These are phyloP conservation scores for Diacronema lutheri DNA, from an alignment of 78 protist genomes.

Conservation along the genomic window DNA sequence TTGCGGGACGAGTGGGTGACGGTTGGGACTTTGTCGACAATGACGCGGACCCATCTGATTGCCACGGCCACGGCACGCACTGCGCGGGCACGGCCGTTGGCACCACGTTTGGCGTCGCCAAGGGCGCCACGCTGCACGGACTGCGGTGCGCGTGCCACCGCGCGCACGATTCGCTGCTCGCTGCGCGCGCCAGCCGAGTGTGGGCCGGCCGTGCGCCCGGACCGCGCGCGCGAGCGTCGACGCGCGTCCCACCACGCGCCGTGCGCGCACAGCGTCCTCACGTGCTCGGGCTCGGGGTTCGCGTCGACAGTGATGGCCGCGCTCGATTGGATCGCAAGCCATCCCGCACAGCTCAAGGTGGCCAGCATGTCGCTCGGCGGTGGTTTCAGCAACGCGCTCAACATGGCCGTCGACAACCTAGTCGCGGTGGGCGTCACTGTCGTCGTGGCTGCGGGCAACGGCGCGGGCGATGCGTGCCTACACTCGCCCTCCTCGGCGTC, in stretches of 20 bases:
- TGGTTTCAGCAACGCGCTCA: background rate
- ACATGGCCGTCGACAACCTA: background rate
- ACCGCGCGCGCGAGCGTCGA: too few species aligned
- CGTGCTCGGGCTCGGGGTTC: background rate
- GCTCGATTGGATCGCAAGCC: background rate
- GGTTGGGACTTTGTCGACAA: too few species aligned
- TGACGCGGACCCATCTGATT: too few species aligned
- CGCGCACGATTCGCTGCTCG: too few species aligned
- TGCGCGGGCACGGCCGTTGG: background rate
- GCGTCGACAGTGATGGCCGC: background rate
- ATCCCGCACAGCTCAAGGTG: background rate
- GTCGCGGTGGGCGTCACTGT: background rate
- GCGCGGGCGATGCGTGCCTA: background rate
- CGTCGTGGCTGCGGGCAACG: background rate
- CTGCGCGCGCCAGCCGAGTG: too few species aligned
- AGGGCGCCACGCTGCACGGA: background rate
- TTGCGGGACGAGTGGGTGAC: too few species aligned
- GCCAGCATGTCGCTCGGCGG: constrained; percentile 15
- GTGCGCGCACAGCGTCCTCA: too few species aligned
- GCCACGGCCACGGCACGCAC: background rate
- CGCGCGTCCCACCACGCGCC: too few species aligned
- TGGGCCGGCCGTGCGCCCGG: too few species aligned
- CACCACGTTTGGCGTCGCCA: background rate
- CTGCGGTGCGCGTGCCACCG: too few species aligned
- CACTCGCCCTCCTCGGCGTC: background rate